Base-by-base conservation (phyloP, 2,329 filamentous ascomycete species). In the Clarireedia homoeocarpa region DNA sequence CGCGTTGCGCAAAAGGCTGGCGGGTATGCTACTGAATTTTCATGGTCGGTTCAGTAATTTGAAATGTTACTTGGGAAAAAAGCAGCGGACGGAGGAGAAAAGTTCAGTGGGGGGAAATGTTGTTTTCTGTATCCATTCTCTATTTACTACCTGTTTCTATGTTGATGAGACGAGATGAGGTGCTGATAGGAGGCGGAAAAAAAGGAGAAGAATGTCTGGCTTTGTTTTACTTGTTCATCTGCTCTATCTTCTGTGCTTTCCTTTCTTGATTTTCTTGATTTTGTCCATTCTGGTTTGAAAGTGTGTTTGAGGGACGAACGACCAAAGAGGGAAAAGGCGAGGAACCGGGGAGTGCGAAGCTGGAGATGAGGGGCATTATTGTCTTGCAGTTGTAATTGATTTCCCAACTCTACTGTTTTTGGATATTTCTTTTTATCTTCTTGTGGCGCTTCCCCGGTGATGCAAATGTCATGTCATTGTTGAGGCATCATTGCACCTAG, bases 121-220 rank as follows among this genome's bases (percentile, higher is more conserved):
- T 20, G 38, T n/a, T 49, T 14, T 20, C 30, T 40, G 34, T 40
- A 12, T 49, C 27, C 17, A 17, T 54, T 42, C 17, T 49, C 7
- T 54, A 23, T 38, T 54, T 54, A 54, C 48, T 39, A 20, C 27
- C 30, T 15, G 6, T 54, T 54, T 40, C 34, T 30, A 49, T 54
- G 7, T 7, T 40, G 7, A 27, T n/a, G 40, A 49, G 23, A 39
- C 6, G 20, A 12, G 45, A 36, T 36, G 24, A 40, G n/a, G 23
- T 7, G 45, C 9, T 6, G 27, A 49, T 24, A 27, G 6, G 27
- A 12, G 24, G 24, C 20, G n/a, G 15, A 34, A n/a, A 20, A 20
- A 9, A 17, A 3, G 45, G 39, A 45, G 14, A 49, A 34, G 39
- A 23, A 34, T 15, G 12, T 17, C 39, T n/a, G 39, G 15, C 30